phyloP scores from a whole-genome alignment of 768 basidiomycete species.

The Lentinula guzmanii region DNA sequence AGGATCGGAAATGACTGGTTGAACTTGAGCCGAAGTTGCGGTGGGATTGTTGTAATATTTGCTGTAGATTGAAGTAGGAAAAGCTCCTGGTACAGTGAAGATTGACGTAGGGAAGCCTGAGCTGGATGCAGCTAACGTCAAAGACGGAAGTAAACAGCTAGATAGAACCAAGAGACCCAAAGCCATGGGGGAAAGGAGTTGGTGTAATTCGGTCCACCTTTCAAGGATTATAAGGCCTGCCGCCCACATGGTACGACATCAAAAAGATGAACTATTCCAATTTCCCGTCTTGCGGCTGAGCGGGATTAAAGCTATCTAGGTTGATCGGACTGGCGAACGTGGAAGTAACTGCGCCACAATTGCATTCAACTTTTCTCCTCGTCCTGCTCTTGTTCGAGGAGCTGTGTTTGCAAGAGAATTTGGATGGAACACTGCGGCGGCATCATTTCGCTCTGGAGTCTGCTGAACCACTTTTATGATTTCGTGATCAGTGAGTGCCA shows the following conservation, averaged over 20 bases:
- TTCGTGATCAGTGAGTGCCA: background rate
- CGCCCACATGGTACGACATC: background rate
- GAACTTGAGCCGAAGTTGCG: conserved; percentile 64
- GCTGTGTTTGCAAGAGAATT: too few species aligned
- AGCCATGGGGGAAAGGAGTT: background rate
- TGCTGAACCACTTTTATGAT: background rate
- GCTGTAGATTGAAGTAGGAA: conserved; percentile 61
- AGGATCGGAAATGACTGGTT: conserved; percentile 74
- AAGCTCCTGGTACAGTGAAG: conserved; percentile 54
- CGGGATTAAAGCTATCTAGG: background rate
- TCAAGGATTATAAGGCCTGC: background rate
- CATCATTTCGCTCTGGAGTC: background rate
- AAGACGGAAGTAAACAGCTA: background rate
- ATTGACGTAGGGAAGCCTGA: conserved; percentile 26
- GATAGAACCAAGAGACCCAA: background rate
- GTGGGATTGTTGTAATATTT: conserved; percentile 71
- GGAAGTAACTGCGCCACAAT: background rate
- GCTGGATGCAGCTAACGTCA: background rate
- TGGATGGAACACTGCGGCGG: too few species aligned
- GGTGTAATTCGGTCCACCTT: background rate
- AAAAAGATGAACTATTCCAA: background rate
- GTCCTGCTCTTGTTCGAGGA: too few species aligned
- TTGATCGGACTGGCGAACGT: background rate
- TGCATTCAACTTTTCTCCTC: background rate
- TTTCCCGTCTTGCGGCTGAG: background rate